A percentile compares a stretch with the other conserved stretches of the same genome.
Conservation (phyloP, 768 basidiomycete genomes). For the Hericium alpestre region DNA sequence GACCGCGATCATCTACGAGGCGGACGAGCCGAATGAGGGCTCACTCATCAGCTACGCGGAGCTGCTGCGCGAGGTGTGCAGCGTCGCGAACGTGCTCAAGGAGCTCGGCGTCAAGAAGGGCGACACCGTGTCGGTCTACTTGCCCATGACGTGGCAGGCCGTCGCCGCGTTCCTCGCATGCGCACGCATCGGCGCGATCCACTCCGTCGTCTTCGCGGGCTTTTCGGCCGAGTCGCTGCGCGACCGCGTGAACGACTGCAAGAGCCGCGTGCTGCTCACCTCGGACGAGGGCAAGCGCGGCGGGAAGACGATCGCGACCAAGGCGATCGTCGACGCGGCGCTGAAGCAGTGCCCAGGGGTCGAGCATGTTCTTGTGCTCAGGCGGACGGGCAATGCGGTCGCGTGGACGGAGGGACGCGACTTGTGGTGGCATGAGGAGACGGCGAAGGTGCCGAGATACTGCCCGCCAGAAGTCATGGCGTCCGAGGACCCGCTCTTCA, state of each 20-base stretch:
- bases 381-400: slow-evolving; percentile 76
- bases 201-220: slow-evolving; percentile 96
- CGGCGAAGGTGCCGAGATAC: slow-evolving; percentile 71
- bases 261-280: slow-evolving; percentile 85
- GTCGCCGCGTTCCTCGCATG: slow-evolving; percentile 96
- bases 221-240: slow-evolving; percentile 92
- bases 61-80: slow-evolving; percentile 82
- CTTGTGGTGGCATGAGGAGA: slow-evolving; percentile 95
- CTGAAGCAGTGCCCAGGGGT: slow-evolving; percentile 76
- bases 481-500: slow-evolving; percentile 95
- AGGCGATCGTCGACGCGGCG: slow-evolving; percentile 87
- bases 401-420: slow-evolving; percentile 79
- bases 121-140: slow-evolving; percentile 86
- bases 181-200: slow-evolving; percentile 91
- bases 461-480: slow-evolving; percentile 83
- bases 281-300: slow-evolving; percentile 91
- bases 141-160: slow-evolving; percentile 93
- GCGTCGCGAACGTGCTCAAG: slow-evolving; percentile 86
- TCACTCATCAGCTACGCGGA: slow-evolving; percentile 69
- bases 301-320: slow-evolving; percentile 90
- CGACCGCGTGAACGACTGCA: slow-evolving; percentile 85
- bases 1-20: slow-evolving; percentile 97
- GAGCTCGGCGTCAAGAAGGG: slow-evolving; percentile 87
- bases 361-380: slow-evolving; percentile 84
- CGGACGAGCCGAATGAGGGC: slow-evolving; percentile 84